Evolutionary conservation across 139 green algal species (phyloP), one percentile per base, ranked within the genome.

Genomic region (Volvox reticuliferus): DNA sequence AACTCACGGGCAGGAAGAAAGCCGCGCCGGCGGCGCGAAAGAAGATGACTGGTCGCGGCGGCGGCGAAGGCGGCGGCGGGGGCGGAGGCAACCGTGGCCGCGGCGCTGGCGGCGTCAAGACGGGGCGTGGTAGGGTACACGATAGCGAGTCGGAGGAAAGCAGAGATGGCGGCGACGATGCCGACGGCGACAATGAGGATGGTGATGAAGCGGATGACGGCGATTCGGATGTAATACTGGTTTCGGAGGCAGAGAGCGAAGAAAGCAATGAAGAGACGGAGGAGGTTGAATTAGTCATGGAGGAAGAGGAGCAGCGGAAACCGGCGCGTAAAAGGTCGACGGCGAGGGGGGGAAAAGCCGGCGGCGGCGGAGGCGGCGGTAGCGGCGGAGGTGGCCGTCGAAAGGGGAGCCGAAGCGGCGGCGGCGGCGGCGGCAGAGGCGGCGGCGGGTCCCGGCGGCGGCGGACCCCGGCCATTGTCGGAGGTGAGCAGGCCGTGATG

Each of bases 161-260:
- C 21, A 73, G 16, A 28, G 65, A 24, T 33, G 76, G 62, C 21
- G 76, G 55, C 18, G 76, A 62, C 18, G 78, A 68, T 2, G 36
- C 2, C 37, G 50, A 61, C 50, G n/a, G 50, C 55, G 50, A 12
- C 13, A 44, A 26, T 0, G 50, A 30, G 50, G 24, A 1, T 17
- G 44, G 37, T 24, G 62, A 61, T 26, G 62, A n/a, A n/a, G n/a
- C n/a, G n/a, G n/a, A 77, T 21, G 81, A 61, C 17, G 82, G 24
- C 65, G 82, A 35, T 21, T 79, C 65, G 26, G 83, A 89, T 28
- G 83, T 89, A n/a, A 65, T 89, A 26, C 12, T 89, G 36, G 14
- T 81, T 33, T 67, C 35, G 17, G 83, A 69, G 30, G 68, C 67
- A 69, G 67, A 88, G 63, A 71, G 73, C 21, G 35, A 55, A 68